phyloP scores from a whole-genome alignment of 257 asterid genomes.

The Gentiana dahurica region DNA sequence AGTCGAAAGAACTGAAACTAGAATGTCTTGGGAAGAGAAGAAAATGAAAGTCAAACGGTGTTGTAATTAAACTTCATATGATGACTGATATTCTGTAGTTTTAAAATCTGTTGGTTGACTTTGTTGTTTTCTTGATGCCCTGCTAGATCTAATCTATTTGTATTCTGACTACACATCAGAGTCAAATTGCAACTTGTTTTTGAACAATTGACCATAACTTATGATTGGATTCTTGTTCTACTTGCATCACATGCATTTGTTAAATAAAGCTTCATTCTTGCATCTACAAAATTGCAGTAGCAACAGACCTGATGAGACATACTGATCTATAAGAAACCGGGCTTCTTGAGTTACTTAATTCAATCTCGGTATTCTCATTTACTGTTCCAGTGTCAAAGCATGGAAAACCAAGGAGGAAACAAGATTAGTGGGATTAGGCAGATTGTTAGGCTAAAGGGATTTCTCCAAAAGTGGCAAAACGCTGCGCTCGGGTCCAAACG shows the following conservation, averaged over 20 bases:
- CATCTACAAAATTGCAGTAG: slow-evolving; percentile 22
- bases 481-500: slow-evolving; percentile 33
- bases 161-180: background rate
- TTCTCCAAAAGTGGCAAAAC: slow-evolving; percentile 61
- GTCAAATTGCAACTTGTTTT: background rate
- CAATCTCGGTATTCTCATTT: slow-evolving; percentile 7
- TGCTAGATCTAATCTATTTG: background rate
- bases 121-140: background rate
- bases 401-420: slow-evolving; percentile 47
- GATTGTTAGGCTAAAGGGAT: slow-evolving; percentile 59
- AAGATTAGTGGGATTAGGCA: slow-evolving; percentile 61
- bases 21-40: background rate
- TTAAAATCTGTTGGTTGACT: background rate
- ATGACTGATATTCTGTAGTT: slow-evolving; percentile 8
- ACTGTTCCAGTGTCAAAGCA: slow-evolving; percentile 6
- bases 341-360: slow-evolving; percentile 4
- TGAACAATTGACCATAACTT: slow-evolving; percentile 5
- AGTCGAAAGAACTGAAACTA: no score
- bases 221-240: slow-evolving; percentile 1
- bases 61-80: background rate
- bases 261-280: background rate
- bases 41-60: background rate
- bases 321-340: slow-evolving; percentile 8
- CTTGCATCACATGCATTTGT: background rate
- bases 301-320: slow-evolving; percentile 37